Conservation (phyloP, 192 early-diverging fungal genomes). For the Umbelopsis sp. region DNA sequence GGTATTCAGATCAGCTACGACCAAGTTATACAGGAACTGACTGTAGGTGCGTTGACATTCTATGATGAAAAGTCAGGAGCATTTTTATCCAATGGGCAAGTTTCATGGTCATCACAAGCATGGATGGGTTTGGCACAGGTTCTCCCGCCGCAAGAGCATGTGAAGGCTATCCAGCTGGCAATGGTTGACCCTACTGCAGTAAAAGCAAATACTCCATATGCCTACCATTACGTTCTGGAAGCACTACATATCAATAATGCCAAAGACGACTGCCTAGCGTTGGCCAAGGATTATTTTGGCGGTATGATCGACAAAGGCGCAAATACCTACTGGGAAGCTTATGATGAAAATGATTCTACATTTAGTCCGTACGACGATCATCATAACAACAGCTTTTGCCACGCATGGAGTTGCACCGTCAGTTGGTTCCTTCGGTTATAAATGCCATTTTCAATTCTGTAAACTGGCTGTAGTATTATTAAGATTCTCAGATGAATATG, state of each 20-base stretch:
- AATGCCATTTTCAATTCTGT: neutral
- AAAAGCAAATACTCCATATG: conserved; percentile 21
- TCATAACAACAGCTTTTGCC: conserved; percentile 24
- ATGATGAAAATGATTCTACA: conserved; percentile 7
- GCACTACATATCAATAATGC: conserved; percentile 9
- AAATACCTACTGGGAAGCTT: conserved; percentile 21
- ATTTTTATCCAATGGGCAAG: neutral
- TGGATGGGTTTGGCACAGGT: conserved; percentile 21
- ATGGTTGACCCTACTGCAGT: neutral
- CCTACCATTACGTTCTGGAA: conserved; percentile 12
- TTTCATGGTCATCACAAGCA: conserved; percentile 17
- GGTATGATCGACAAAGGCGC: conserved; percentile 19
- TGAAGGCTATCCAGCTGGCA: conserved; percentile 1
- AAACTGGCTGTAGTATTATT: no score
- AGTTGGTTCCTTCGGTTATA: conserved; percentile 18
- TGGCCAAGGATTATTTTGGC: conserved; percentile 15
- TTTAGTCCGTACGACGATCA: conserved; percentile 22
- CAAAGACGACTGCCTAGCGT: neutral
- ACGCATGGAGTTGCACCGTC: conserved; percentile 22
- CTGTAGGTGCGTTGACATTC: conserved; percentile 6
- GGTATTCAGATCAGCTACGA: neutral
- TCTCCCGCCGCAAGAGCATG: neutral
- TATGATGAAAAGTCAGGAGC: neutral
- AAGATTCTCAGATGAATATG: no score
- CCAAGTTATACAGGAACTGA: neutral